Base-by-base conservation (phyloP, 78 protist genomes). In the Cavenderia fasciculata region DNA sequence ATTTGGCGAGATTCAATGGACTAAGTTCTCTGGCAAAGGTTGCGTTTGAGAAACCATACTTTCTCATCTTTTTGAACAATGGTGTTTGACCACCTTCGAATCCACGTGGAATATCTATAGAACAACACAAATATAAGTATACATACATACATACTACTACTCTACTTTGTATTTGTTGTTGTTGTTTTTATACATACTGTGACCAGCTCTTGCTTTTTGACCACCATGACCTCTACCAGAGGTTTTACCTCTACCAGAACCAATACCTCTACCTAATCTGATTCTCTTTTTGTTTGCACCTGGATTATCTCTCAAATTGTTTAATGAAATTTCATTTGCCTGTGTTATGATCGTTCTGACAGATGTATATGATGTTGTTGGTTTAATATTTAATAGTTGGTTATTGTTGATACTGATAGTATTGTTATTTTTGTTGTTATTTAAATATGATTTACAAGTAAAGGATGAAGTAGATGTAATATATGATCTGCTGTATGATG, bases 31-130 rank as follows among this genome's bases (percentile, higher is more conserved):
- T 72, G 18, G 54, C 33, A 47, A 68, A 70, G 47, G 6, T 34
- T 8, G 61, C 75, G 66, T 86, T 94, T 21, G 92, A 70, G 56
- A 87, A 84, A 68, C 96, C 96, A 65, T 66, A 74, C 77, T 95
- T 95, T 47, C 94, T 89, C 78, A 95, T 69, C 31, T 43, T 72
- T 65, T 86, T 91, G 70, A 31, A 84, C 25, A 95, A 77, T 63
- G 95, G 95, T 47, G 93, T 95, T 88, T 95, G 97, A 65, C 97
- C 97, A 43, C 97, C 97, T 79, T 95, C 97, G 23, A 95, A 95
- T 68, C 70, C 92, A 49, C 77, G 61, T 66, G 88, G 77, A 23
- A 78, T 76, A 74, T 85, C 86, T 73, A 78, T 25, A 19, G 63
- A 6, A 8, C 12, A 14, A 18, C 54, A 49, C 54, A 18, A 14